A percentile compares a stretch with the other conserved stretches of the same genome.
These are phyloP conservation scores for Globisporangium cylindrosporum DNA, from an alignment of 352 stramenopile species.

Conservation along the genomic window DNA sequence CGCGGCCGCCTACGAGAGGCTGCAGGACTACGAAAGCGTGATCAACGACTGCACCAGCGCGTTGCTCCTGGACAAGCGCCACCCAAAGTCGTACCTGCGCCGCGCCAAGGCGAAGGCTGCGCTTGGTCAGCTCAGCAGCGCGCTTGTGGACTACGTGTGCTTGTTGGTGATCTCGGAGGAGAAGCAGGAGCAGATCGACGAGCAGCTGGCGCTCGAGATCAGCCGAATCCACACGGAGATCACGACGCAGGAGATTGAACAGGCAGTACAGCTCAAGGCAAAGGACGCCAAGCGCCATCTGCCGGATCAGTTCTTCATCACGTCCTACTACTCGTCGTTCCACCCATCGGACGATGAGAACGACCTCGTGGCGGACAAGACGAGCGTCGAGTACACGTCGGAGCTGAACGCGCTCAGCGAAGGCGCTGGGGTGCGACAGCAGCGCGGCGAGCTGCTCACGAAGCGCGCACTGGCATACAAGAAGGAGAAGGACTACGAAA, in stretches of 20 bases:
- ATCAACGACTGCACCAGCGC: constrained; percentile 59
- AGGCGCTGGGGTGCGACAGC: constrained; percentile 23
- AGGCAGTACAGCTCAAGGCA: constrained; percentile 51
- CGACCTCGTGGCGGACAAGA: constrained; percentile 54
- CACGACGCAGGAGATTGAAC: constrained; percentile 61
- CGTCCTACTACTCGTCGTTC: constrained; percentile 86
- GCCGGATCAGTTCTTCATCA: constrained; percentile 81
- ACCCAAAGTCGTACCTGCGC: constrained; percentile 76
- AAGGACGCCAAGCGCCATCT: constrained; percentile 57
- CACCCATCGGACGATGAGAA: constrained; percentile 77
- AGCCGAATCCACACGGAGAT: constrained; percentile 75
- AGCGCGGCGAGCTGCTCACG: constrained; percentile 53
- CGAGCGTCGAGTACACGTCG: constrained; percentile 49
- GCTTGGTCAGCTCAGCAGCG: constrained; percentile 44
- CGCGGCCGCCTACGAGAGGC: constrained; percentile 66
- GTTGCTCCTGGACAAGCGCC: constrained; percentile 58
- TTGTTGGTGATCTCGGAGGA: constrained; percentile 77
- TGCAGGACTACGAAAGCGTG: constrained; percentile 63
- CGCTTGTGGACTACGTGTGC: constrained; percentile 80
- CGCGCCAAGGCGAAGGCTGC: constrained; percentile 66
- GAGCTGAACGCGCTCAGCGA: constrained; percentile 42
- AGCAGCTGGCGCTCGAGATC: constrained; percentile 66
- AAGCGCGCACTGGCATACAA: constrained; percentile 65
- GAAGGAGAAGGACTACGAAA: constrained; percentile 65
- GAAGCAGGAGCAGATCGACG: constrained; percentile 71